Base-by-base conservation (phyloP, 768 basidiomycete genomes). In the Tricholoma furcatifolium region DNA sequence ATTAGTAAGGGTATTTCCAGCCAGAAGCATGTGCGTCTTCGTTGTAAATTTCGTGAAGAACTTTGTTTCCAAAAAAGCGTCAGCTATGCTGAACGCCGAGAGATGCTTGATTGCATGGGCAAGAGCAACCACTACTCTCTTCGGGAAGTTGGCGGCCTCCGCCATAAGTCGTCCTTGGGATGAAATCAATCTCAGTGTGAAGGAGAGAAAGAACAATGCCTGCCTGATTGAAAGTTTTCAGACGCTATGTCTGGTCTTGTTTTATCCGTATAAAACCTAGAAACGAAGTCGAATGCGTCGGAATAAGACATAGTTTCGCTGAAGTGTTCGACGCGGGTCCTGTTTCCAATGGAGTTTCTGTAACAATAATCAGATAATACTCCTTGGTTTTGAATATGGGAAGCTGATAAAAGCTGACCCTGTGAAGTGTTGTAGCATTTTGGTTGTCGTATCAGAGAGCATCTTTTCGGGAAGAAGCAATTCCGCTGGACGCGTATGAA, bases 1-100 rank as follows among this genome's bases (percentile, higher is more conserved):
- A 64, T 97, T 98, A 11, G 79, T 78, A 10, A 98, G 70, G 0
- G 96, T 96, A 64, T 93, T 97, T 21, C 85, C 87, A 43, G 87
- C 88, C 42, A 99, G 76, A 18, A 93, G 75, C 95, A 99, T 95
- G 57, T 92, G 86, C 0, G 83, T 79, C 50, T 80, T 78, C 20
- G 84, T 82, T 3, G 89, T 75, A 63, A 98, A 98, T 62, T 73
- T 82, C 17, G 73, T 77, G 70, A 97, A 96, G 65, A 91, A 91
- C 20, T 78, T 78, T 2, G 88, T 84, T 57, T 90, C 87, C 6
- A 85, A 62, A 55, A 98, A 82, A 15, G 87, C 84, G 55, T 91
- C 85, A 14, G 90, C 88, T 27, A 98, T 79, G 31, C 76, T 80
- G 71, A 94, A 98, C 0, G 75, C 74, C 38, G 78, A 76, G 1